These are phyloP conservation scores for Pichia sp. DNA, from an alignment of 1,139 yeast species.

Conservation along the genomic window DNA sequence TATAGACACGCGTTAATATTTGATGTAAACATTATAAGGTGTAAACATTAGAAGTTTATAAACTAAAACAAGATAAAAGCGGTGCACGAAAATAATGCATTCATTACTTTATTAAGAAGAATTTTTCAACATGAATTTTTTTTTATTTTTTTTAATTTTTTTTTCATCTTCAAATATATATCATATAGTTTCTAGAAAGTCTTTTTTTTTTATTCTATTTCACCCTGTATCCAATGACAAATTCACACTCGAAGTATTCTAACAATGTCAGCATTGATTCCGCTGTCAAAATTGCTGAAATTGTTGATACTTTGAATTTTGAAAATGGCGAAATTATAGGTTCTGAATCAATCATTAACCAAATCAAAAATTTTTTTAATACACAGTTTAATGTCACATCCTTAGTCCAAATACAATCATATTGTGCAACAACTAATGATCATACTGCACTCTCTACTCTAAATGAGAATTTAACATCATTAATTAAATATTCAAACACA, in stretches of 20 bases:
- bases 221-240: no score
- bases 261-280: conserved; percentile 6
- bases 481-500: conserved; percentile 26
- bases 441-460: conserved; percentile 43
- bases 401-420: conserved; percentile 52
- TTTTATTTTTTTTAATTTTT: no score
- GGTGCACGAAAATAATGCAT: no score
- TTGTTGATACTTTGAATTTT: conserved; percentile 11
- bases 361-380: conserved; percentile 17
- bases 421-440: conserved; percentile 57
- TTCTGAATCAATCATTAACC: conserved; percentile 1
- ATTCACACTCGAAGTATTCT: background rate
- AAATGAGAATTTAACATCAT: conserved; percentile 33
- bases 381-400: conserved; percentile 27
- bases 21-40: no score
- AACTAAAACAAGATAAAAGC: no score
- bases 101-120: no score
- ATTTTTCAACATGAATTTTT: no score
- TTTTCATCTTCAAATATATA: no score
- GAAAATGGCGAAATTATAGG: background rate
- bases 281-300: conserved; percentile 15
- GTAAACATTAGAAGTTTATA: no score
- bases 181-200: no score
- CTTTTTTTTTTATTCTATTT: no score
- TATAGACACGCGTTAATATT: no score